phyloP scores from a whole-genome alignment of 1,139 yeast genomes.

The Blastobotrys buckinghamii region DNA sequence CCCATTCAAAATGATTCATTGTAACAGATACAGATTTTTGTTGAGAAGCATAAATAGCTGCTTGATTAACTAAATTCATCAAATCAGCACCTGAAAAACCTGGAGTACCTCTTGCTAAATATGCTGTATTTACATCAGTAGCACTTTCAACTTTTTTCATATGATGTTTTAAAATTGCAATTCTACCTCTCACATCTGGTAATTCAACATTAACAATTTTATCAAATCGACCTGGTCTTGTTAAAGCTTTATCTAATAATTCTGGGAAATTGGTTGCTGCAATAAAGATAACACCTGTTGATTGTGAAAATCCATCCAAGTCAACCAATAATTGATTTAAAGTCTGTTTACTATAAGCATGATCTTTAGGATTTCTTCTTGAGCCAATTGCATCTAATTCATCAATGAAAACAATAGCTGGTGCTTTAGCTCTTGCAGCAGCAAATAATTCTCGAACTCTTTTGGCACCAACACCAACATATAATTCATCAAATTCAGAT shows the following conservation, averaged over 20 bases:
- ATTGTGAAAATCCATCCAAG: constrained; percentile 91
- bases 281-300: constrained; percentile 88
- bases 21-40: constrained; percentile 85
- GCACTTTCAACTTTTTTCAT: constrained; percentile 86
- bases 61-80: constrained; percentile 93
- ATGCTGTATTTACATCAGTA: constrained; percentile 76
- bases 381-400: constrained; percentile 99
- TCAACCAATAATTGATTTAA: constrained; percentile 93
- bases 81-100: constrained; percentile 97
- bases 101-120: constrained; percentile 94
- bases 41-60: constrained; percentile 95
- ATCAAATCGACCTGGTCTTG: constrained; percentile 98
- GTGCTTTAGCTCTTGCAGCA: constrained; percentile 92
- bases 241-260: constrained; percentile 89
- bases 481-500: constrained; percentile 94
- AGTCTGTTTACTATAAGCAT: constrained; percentile 96
- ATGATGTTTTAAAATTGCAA: constrained; percentile 87
- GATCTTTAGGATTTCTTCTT: constrained; percentile 93
- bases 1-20: constrained; percentile 96
- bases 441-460: constrained; percentile 89
- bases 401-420: constrained; percentile 94
- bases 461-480: constrained; percentile 99
- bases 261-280: constrained; percentile 99
- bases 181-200: constrained; percentile 97
- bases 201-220: constrained; percentile 91